Conservation (phyloP, 2,329 filamentous ascomycete genomes). For the Coleophoma cylindrospora region DNA sequence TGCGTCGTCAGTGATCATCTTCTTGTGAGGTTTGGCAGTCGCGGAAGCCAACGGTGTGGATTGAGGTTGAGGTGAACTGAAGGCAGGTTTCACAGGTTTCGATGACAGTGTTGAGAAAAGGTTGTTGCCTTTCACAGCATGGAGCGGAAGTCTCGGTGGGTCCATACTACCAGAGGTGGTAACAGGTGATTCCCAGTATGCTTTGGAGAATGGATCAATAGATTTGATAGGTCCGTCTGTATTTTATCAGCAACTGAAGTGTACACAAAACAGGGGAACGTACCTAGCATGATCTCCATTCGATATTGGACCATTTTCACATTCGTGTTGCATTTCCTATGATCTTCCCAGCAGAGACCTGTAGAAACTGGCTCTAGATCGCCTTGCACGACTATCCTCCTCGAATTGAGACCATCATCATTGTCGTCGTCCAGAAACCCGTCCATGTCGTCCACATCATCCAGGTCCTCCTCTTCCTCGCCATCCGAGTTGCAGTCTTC, state of each 20-base stretch:
- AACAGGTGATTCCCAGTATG: slow-evolving; percentile 60
- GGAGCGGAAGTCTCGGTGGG: slow-evolving; percentile 28
- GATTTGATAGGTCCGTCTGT: slow-evolving; percentile 34
- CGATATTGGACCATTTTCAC: slow-evolving; percentile 54
- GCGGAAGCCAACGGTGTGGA: neutral
- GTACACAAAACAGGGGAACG: neutral
- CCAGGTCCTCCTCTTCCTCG: slow-evolving; percentile 62
- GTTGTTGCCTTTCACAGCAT: slow-evolving; percentile 19
- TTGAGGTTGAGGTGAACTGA: slow-evolving; percentile 3
- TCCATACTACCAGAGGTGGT: slow-evolving; percentile 19
- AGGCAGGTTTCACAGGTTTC: slow-evolving; percentile 12
- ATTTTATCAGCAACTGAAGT: slow-evolving; percentile 2
- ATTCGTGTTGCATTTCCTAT: slow-evolving; percentile 38
- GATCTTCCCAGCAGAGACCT: slow-evolving; percentile 79
- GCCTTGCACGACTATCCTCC: slow-evolving; percentile 53
- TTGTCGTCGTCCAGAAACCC: slow-evolving; percentile 64
- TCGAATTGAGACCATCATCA: slow-evolving; percentile 48
- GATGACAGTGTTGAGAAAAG: slow-evolving; percentile 9
- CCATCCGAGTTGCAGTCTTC: slow-evolving; percentile 55
- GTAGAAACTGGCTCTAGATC: slow-evolving; percentile 73
- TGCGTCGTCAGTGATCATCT: slow-evolving; percentile 18
- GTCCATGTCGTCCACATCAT: slow-evolving; percentile 64
- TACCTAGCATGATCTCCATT: slow-evolving; percentile 61
- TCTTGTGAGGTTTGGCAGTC: slow-evolving; percentile 9
- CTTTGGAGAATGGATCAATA: slow-evolving; percentile 80